Evolutionary conservation across 1,284 basidiomycete species (phyloP).

Genomic region (Rhodotorula sp.): DNA sequence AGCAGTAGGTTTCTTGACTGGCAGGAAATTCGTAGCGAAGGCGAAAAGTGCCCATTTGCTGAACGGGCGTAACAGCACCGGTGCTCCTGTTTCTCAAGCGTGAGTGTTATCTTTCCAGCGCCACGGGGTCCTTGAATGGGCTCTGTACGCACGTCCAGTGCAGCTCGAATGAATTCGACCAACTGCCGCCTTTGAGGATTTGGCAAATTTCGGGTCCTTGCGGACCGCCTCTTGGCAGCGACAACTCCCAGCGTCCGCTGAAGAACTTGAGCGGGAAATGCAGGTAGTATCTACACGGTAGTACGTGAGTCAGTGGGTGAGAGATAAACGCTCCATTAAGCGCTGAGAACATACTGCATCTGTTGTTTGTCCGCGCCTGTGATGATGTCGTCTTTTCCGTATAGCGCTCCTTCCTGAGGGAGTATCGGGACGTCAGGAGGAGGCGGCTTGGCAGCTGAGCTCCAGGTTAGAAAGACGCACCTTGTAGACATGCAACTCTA

Average conservation of each 20-base stretch:
- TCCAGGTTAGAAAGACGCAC: neutral
- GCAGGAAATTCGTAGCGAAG: neutral
- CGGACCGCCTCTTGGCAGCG: slow-evolving; percentile 6
- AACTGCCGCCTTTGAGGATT: slow-evolving; percentile 2
- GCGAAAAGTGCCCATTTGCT: neutral
- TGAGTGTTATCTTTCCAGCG: neutral
- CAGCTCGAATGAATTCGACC: neutral
- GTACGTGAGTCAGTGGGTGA: neutral
- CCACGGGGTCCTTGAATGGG: too few species aligned
- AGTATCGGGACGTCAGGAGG: too few species aligned
- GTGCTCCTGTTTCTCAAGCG: neutral
- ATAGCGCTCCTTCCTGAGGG: neutral
- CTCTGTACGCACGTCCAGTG: neutral
- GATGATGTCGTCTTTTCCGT: slow-evolving; percentile 18
- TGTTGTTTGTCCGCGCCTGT: slow-evolving; percentile 18
- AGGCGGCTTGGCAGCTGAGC: too few species aligned
- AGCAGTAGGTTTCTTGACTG: neutral
- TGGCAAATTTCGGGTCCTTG: slow-evolving; percentile 1
- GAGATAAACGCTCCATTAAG: too few species aligned
- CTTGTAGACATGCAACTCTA: slow-evolving; percentile 19
- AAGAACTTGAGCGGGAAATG: slow-evolving; percentile 11
- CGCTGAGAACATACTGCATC: neutral
- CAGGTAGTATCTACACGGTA: slow-evolving; percentile 12
- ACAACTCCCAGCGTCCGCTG: slow-evolving; percentile 10
- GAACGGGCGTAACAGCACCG: neutral